Percentiles rank a stretch among this genome's conserved stretches.
Conservation (phyloP, 108 stramenopile species). For the Cyclotella baltica region DNA sequence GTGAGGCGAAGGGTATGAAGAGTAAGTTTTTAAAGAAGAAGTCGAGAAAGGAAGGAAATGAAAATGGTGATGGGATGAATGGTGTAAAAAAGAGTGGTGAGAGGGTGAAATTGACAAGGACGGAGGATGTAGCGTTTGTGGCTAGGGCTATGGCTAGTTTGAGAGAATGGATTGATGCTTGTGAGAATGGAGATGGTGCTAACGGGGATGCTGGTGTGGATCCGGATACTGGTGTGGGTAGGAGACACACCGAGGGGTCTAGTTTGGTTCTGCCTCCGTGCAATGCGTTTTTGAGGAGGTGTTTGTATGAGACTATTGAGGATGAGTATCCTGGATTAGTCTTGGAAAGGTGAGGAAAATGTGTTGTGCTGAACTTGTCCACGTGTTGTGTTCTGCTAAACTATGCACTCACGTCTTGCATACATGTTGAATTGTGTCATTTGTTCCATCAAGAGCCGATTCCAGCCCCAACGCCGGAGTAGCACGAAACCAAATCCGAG, state of each 20-base stretch:
- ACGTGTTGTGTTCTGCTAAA: no score
- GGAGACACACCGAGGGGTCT: slow-evolving; percentile 48
- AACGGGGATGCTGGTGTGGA: slow-evolving; percentile 8
- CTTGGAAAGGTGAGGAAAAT: slow-evolving; percentile 53
- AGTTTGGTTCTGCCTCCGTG: slow-evolving; percentile 72
- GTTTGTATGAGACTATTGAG: slow-evolving; percentile 82
- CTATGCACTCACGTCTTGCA: no score
- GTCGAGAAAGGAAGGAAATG: slow-evolving; percentile 7
- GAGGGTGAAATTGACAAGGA: slow-evolving; percentile 38
- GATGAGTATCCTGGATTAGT: slow-evolving; percentile 75
- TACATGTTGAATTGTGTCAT: no score
- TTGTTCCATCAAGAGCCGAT: slow-evolving; percentile 44
- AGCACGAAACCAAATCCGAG: slow-evolving; percentile 68
- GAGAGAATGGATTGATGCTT: slow-evolving; percentile 86
- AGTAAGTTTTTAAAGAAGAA: slow-evolving; percentile 49
- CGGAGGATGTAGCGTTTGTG: slow-evolving; percentile 66
- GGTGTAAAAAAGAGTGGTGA: slow-evolving; percentile 10
- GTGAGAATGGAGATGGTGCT: slow-evolving; percentile 33
- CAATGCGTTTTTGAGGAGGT: slow-evolving; percentile 82
- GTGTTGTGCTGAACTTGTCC: no score
- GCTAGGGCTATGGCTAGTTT: slow-evolving; percentile 75
- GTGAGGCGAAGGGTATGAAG: slow-evolving; percentile 46
- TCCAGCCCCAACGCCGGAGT: slow-evolving; percentile 21
- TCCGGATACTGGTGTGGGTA: background rate
- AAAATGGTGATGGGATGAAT: background rate